Percentiles rank a stretch among this genome's conserved stretches.
phyloP scores from a whole-genome alignment of 257 asterid genomes.

The Fraxinus anomala region DNA sequence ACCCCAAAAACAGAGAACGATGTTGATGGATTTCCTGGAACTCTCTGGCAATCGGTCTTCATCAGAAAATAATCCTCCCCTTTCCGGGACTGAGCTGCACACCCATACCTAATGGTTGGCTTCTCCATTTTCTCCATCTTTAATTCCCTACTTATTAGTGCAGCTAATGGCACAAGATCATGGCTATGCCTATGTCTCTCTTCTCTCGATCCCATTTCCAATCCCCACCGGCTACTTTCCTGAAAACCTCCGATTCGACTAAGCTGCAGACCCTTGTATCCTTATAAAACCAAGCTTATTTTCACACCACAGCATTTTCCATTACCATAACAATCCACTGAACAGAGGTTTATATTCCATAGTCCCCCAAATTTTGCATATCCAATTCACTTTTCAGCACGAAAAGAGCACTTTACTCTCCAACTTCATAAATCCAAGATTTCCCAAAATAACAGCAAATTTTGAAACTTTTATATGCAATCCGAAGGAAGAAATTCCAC shows the following conservation, averaged over 20 bases:
- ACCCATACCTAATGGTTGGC: slow-evolving; percentile 67
- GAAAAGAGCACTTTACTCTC: slow-evolving; percentile 1
- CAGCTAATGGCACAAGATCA: slow-evolving; percentile 75
- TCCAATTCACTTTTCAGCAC: slow-evolving; percentile 4
- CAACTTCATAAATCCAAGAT: slow-evolving; percentile 8
- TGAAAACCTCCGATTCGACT: slow-evolving; percentile 9
- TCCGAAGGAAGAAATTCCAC: no score
- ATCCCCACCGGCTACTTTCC: not conserved
- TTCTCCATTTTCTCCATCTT: slow-evolving; percentile 77
- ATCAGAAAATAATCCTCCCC: slow-evolving; percentile 80
- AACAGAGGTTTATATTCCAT: not conserved
- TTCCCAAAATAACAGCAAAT: not conserved
- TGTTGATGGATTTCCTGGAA: slow-evolving; percentile 69
- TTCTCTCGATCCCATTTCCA: slow-evolving; percentile 62
- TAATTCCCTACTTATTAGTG: slow-evolving; percentile 63
- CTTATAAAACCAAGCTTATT: not conserved
- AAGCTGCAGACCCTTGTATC: slow-evolving; percentile 12
- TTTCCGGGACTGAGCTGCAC: slow-evolving; percentile 72
- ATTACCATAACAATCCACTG: slow-evolving; percentile 4
- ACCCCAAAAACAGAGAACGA: slow-evolving; percentile 80
- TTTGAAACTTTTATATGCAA: not conserved
- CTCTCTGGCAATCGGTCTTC: slow-evolving; percentile 76
- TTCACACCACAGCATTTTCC: slow-evolving; percentile 7
- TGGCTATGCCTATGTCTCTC: slow-evolving; percentile 44
- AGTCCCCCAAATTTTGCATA: not conserved